phyloP scores from a whole-genome alignment of 495 filamentous ascomycete species.

The Penicillium canescens region DNA sequence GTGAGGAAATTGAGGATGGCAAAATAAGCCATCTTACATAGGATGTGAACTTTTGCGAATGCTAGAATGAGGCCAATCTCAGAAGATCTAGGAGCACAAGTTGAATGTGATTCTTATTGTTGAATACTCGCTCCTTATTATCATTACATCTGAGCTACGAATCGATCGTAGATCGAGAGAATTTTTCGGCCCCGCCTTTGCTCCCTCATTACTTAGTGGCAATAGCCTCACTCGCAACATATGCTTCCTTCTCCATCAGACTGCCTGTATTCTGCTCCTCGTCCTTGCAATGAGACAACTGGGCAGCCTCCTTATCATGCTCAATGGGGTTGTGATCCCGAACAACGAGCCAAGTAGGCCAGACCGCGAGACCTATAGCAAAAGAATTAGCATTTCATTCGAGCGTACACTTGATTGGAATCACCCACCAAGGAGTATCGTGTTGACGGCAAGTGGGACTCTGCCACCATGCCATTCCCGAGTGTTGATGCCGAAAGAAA shows the following conservation, averaged over 20 bases:
- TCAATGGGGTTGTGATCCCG: conserved; percentile 20
- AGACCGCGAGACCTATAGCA: conserved; percentile 20
- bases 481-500: conserved; percentile 58
- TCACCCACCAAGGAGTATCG: conserved; percentile 45
- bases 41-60: neutral
- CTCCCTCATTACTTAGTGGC: neutral
- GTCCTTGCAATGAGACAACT: conserved; percentile 1
- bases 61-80: too few relatives aligned
- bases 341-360: conserved; percentile 30
- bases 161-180: too few relatives aligned
- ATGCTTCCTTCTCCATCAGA: neutral
- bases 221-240: neutral
- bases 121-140: too few relatives aligned
- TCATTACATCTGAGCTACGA: too few relatives aligned
- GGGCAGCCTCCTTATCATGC: conserved; percentile 6
- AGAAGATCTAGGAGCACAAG: too few relatives aligned
- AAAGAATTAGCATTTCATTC: neutral
- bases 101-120: too few relatives aligned
- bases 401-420: neutral
- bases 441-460: conserved; percentile 51
- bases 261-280: conserved; percentile 10
- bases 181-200: neutral
- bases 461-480: conserved; percentile 46
- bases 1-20: conserved; percentile 12
- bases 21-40: neutral